A percentile compares a stretch with the other conserved stretches of the same genome.
Conservation (phyloP, 78 protist species). For the Protostelium mycophagum region DNA sequence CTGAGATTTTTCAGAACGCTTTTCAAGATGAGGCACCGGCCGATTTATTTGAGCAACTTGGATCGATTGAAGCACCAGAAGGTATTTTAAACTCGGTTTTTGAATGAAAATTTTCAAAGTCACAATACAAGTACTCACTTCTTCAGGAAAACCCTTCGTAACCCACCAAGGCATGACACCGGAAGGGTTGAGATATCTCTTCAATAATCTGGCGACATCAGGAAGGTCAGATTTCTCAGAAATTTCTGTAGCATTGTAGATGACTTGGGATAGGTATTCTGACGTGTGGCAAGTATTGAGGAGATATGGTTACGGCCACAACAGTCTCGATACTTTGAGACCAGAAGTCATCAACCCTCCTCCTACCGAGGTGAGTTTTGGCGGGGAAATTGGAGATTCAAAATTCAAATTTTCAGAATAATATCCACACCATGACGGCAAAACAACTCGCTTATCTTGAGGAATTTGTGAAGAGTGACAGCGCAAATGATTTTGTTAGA, state of each 20-base stretch:
- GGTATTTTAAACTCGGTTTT: background rate
- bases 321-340: background rate
- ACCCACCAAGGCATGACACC: background rate
- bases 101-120: too few species aligned
- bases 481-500: background rate
- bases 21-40: background rate
- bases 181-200: background rate
- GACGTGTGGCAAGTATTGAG: background rate
- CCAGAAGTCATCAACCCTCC: background rate
- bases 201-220: background rate
- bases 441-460: background rate
- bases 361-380: background rate
- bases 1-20: background rate
- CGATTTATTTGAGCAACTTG: background rate
- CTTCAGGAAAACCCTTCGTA: background rate
- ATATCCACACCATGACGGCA: background rate
- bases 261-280: background rate
- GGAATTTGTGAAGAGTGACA: background rate
- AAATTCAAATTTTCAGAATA: too few species aligned
- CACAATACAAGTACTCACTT: too few species aligned
- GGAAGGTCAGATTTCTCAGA: too few species aligned
- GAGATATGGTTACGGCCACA: background rate
- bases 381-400: background rate
- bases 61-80: background rate
- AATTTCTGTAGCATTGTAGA: too few species aligned